These are phyloP conservation scores for Dendrobium officinale DNA, from an alignment of 106 monocot species.

Conservation along the genomic window DNA sequence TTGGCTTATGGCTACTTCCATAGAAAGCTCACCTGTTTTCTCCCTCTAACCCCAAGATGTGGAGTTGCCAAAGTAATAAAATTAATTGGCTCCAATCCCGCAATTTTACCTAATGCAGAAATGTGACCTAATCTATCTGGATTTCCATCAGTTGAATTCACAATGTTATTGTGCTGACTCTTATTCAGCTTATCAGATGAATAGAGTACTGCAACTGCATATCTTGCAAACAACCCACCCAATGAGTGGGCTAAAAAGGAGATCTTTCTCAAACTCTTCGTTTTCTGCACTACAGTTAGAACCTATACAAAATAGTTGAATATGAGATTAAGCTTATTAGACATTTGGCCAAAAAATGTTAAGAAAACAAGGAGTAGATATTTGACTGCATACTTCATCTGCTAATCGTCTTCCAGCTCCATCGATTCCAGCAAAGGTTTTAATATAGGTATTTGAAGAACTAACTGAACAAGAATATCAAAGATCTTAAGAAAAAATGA, in stretches of 20 bases:
- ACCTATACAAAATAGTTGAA: conserved; percentile 29
- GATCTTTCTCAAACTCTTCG: conserved; percentile 65
- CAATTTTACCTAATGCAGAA: conserved; percentile 41
- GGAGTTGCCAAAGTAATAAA: conserved; percentile 97
- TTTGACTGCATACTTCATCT: conserved; percentile 53
- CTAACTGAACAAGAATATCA: conserved; percentile 47
- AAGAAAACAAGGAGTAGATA: not conserved
- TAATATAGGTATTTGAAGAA: conserved; percentile 81
- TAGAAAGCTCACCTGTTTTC: conserved; percentile 56
- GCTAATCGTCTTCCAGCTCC: conserved; percentile 85
- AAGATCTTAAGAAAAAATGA: not conserved
- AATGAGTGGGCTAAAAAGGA: conserved; percentile 90
- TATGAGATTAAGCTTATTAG: not conserved
- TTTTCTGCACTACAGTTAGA: conserved; percentile 51
- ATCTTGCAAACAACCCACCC: conserved; percentile 90
- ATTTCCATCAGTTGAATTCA: conserved; percentile 8
- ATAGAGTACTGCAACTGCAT: conserved; percentile 74
- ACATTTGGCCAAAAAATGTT: not conserved
- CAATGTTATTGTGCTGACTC: conserved; percentile 4
- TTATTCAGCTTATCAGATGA: conserved; percentile 19
- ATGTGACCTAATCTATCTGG: conserved; percentile 5
- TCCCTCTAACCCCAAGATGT: conserved; percentile 93
- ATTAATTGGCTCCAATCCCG: conserved; percentile 70
- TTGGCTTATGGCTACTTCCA: not conserved
- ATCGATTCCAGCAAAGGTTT: conserved; percentile 87